Percentiles rank a stretch among this genome's conserved stretches.
These are phyloP conservation scores for Crepidotus sp. DNA, from an alignment of 1,284 basidiomycete species.

Conservation along the genomic window DNA sequence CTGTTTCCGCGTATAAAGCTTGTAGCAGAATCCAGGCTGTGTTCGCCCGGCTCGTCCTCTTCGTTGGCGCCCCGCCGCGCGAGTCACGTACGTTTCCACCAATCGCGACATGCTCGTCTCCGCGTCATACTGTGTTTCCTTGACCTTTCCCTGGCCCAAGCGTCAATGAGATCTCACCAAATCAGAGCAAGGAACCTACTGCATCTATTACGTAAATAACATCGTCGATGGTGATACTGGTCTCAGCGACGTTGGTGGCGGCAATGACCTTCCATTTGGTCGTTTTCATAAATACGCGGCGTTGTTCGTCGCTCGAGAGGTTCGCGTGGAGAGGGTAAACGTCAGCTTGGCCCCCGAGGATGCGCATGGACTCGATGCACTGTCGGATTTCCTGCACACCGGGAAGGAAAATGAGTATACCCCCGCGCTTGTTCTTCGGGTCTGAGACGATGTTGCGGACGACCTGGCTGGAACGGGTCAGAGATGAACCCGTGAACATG, in stretches of 20 bases:
- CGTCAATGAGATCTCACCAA: not conserved
- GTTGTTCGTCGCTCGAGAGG: constrained; percentile 79
- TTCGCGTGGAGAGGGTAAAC: constrained; percentile 88
- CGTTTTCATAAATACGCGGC: constrained; percentile 62
- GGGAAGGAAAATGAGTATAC: constrained; percentile 82
- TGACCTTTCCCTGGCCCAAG: constrained; percentile 64
- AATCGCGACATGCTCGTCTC: constrained; percentile 70
- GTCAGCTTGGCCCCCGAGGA: constrained; percentile 37
- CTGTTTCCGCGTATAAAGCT: constrained; percentile 75
- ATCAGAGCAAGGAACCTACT: constrained; percentile 1
- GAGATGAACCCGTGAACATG: not conserved
- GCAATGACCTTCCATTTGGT: constrained; percentile 80
- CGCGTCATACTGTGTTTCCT: constrained; percentile 80
- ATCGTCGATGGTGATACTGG: constrained; percentile 92
- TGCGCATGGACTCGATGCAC: constrained; percentile 63
- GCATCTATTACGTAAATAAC: constrained; percentile 76
- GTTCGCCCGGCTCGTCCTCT: constrained; percentile 89
- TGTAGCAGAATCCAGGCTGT: constrained; percentile 75
- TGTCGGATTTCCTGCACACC: constrained; percentile 85
- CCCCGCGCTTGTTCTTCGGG: constrained; percentile 44
- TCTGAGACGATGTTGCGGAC: constrained; percentile 56
- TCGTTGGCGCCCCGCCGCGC: constrained; percentile 77
- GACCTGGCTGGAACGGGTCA: constrained; percentile 42
- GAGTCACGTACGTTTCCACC: constrained; percentile 73
- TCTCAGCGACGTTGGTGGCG: constrained; percentile 88